Evolutionary conservation across 148 eudicot species (phyloP).

Genomic region (Fagopyrum homotropicum): DNA sequence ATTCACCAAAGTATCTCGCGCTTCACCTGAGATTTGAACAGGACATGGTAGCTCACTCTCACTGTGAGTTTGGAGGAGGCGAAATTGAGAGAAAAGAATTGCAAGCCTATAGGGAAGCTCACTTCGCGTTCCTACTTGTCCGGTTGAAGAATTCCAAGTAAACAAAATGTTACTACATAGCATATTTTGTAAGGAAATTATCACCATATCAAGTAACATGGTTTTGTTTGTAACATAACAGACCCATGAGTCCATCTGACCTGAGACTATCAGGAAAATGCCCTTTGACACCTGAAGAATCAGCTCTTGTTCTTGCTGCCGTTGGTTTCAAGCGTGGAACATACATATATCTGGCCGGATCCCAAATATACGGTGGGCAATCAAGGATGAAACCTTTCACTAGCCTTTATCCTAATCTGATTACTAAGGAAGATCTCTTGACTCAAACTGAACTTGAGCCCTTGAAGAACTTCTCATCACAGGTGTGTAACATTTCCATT

Average conservation of each 20-base stretch:
- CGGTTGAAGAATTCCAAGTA: constrained; percentile 58
- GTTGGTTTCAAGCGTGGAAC: constrained; percentile 57
- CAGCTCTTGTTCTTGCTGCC: constrained; percentile 78
- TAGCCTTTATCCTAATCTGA: constrained; percentile 69
- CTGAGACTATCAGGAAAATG: constrained; percentile 71
- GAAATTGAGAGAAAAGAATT: constrained; percentile 62
- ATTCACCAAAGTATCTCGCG: constrained; percentile 65
- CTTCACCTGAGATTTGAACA: constrained; percentile 90
- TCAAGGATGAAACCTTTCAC: constrained; percentile 61
- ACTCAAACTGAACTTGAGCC: constrained; percentile 10
- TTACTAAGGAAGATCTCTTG: constrained; percentile 85
- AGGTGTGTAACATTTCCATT: constrained; percentile 32
- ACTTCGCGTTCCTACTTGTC: constrained; percentile 69
- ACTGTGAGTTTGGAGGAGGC: constrained; percentile 92
- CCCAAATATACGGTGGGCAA: constrained; percentile 65
- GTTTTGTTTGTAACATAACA: constrained; percentile 7
- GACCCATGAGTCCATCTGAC: constrained; percentile 55
- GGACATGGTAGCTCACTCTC: constrained; percentile 96
- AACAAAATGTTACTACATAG: neutral
- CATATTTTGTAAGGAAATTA: too few species aligned
- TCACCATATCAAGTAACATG: neutral
- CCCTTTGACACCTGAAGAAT: constrained; percentile 95
- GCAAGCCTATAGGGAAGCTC: constrained; percentile 70
- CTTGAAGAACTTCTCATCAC: constrained; percentile 67
- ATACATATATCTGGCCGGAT: constrained; percentile 82